Percentiles rank a stretch among this genome's conserved stretches.
These are phyloP conservation scores for Phaseolus lunatus DNA, from an alignment of 306 rosid genomes.

Conservation along the genomic window DNA sequence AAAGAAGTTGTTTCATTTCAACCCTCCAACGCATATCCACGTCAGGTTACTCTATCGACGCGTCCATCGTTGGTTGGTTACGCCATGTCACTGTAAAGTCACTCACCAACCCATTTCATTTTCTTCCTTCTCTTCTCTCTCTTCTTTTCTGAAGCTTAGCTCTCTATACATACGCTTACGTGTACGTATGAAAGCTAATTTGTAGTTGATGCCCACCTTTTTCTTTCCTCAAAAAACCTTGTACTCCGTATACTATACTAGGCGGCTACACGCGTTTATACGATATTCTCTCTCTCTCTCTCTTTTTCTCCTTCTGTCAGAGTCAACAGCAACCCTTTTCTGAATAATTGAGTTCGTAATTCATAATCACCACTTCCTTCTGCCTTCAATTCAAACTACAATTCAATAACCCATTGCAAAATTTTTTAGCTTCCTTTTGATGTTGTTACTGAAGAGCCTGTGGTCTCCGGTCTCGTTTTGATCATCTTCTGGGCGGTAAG, in stretches of 20 bases:
- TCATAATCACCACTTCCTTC: not conserved
- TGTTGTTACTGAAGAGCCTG: slow-evolving; percentile 7
- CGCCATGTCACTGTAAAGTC: not conserved
- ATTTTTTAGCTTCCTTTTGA: not conserved
- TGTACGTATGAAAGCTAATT: not conserved
- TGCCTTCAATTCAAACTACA: slow-evolving; percentile 14
- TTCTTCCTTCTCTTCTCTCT: not conserved
- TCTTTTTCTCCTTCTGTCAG: slow-evolving; percentile 7
- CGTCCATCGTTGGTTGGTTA: not conserved
- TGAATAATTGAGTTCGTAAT: slow-evolving; percentile 1
- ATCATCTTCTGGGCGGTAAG: slow-evolving; percentile 39
- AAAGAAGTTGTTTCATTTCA: not conserved
- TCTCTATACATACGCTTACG: not conserved
- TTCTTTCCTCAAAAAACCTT: slow-evolving; percentile 2
- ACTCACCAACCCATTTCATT: not conserved
- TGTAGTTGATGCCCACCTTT: not conserved
- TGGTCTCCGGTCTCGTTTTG: not conserved
- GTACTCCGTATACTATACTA: not conserved
- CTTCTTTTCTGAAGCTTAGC: not conserved
- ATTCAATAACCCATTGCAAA: not conserved
- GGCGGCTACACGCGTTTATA: slow-evolving; percentile 43
- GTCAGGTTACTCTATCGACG: not conserved
- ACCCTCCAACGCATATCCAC: not conserved
- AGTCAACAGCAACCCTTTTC: slow-evolving; percentile 32
- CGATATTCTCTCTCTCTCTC: not conserved